Percentiles rank a stretch among this genome's conserved stretches.
Conservation (phyloP, 73 alveolate species). For the Paramecium tetraurelia region DNA sequence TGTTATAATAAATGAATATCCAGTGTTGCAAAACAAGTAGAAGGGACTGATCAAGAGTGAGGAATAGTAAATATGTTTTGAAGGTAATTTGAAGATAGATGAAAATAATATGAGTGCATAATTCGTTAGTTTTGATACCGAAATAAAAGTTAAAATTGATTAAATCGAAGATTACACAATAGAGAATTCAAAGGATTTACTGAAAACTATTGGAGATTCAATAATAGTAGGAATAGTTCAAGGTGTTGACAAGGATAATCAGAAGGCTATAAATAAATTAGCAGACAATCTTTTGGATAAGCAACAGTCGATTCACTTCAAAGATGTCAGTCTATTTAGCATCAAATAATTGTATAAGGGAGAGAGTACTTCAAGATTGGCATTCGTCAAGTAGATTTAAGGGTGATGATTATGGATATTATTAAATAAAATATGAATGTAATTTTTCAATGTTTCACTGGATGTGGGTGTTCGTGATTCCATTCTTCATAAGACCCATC, state of each 20-base stretch:
- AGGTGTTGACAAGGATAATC: background rate
- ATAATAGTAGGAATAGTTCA: background rate
- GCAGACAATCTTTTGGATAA: background rate
- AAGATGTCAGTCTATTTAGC: background rate
- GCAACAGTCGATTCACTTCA: background rate
- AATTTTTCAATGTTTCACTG: background rate
- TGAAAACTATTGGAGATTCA: background rate
- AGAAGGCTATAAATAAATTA: background rate
- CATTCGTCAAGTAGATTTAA: background rate
- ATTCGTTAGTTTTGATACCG: background rate
- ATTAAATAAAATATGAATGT: background rate
- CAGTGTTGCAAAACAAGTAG: background rate
- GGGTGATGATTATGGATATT: background rate
- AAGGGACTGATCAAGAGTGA: background rate
- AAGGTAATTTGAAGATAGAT: background rate
- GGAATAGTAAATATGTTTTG: background rate
- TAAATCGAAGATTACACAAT: background rate
- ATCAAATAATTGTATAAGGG: background rate
- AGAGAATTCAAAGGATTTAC: background rate
- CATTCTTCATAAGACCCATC: constrained; percentile 11
- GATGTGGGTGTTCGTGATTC: constrained; percentile 26
- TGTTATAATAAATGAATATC: background rate
- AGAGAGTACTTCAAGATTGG: background rate
- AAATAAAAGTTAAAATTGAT: background rate
- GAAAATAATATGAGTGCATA: background rate